phyloP scores from a whole-genome alignment of 257 asterid genomes.

The Vinca minor region DNA sequence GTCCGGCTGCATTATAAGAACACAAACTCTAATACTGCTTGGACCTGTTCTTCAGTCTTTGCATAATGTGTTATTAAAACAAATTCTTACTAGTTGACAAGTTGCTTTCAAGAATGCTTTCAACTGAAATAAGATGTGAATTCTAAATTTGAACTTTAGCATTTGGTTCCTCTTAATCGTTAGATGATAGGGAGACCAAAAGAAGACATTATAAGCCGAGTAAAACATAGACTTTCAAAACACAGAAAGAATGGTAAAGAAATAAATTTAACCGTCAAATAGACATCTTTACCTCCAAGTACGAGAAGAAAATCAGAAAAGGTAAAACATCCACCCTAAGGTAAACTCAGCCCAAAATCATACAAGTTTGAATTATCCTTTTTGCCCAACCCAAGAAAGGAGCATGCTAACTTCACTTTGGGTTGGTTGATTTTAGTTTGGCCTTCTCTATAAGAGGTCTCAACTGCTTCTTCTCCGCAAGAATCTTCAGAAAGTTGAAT shows the following conservation, averaged over 20 bases:
- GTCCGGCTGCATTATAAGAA: conserved; percentile 17
- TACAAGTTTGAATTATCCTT: neutral
- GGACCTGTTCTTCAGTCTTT: too few relatives aligned
- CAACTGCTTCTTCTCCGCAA: conserved; percentile 99
- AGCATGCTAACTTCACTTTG: conserved; percentile 24
- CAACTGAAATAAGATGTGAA: too few relatives aligned
- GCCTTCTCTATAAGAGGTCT: conserved; percentile 98
- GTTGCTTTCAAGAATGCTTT: too few relatives aligned
- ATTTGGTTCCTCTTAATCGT: too few relatives aligned
- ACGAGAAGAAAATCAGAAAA: neutral
- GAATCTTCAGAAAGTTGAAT: conserved; percentile 92
- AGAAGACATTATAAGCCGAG: neutral
- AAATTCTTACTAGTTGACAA: too few relatives aligned
- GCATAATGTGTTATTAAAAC: too few relatives aligned
- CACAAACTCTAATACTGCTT: conserved; percentile 4
- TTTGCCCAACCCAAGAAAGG: conserved; percentile 1
- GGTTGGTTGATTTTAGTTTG: conserved; percentile 66
- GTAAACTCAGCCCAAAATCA: neutral
- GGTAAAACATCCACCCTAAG: neutral
- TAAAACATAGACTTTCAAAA: too few relatives aligned
- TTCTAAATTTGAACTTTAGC: too few relatives aligned
- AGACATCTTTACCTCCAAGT: neutral
- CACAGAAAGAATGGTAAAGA: neutral
- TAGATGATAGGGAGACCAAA: too few relatives aligned
- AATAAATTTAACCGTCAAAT: neutral